These are phyloP conservation scores for Lithocarpus polystachyus DNA, from an alignment of 306 rosid genomes.

Conservation along the genomic window DNA sequence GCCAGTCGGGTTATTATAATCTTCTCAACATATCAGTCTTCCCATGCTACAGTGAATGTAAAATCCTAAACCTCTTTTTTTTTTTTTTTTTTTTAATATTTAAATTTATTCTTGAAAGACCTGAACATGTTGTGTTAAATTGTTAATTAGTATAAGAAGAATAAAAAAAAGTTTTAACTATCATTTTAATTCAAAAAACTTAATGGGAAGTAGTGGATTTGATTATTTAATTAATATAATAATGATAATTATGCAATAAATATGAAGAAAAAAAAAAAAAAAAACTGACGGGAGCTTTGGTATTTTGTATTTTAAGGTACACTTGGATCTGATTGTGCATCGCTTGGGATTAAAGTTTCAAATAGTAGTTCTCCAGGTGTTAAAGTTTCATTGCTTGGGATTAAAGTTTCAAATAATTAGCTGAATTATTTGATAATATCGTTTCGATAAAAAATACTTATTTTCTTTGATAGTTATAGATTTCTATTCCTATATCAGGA, in stretches of 20 bases:
- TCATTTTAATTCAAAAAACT: too few relatives aligned
- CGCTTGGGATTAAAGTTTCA: conserved; percentile 67
- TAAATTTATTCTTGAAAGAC: not conserved
- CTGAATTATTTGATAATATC: too few relatives aligned
- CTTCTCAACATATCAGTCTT: conserved; percentile 57
- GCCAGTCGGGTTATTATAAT: conserved; percentile 45
- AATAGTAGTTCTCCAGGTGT: conserved; percentile 26
- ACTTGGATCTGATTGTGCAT: conserved; percentile 66
- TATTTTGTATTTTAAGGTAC: conserved; percentile 46
- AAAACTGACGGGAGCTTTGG: not conserved
- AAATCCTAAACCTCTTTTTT: conserved; percentile 9
- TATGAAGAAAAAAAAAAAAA: too few relatives aligned
- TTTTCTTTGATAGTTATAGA: too few relatives aligned
- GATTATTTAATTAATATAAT: too few relatives aligned
- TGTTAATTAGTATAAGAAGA: too few relatives aligned
- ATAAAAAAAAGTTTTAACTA: too few relatives aligned
- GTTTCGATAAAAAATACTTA: too few relatives aligned
- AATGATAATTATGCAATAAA: not conserved
- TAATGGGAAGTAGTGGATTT: not conserved
- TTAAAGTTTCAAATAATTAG: too few relatives aligned
- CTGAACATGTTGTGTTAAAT: not conserved
- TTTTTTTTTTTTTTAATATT: not conserved
- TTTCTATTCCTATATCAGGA: too few relatives aligned
- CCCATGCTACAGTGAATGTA: conserved; percentile 84
- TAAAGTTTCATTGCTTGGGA: too few relatives aligned